Evolutionary conservation across 2,329 filamentous ascomycete species (phyloP), one percentile per base, ranked within the genome.

Genomic region (Celoporthe dispersa): DNA sequence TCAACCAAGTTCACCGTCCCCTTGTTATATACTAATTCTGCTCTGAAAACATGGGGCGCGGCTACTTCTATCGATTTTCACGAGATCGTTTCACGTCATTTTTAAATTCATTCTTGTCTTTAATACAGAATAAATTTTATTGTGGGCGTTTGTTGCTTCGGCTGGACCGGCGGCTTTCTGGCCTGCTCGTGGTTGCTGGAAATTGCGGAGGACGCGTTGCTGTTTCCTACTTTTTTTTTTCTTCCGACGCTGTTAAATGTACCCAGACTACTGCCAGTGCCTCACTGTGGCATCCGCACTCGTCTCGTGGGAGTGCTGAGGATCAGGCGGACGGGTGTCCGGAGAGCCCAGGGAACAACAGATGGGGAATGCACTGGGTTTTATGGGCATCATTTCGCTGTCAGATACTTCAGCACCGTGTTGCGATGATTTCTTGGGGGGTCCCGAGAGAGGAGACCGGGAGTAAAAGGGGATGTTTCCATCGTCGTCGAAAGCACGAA

Each of bases 101-200:
- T 55, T 70, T 70, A 48, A 60, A 62, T 72, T 72, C 68, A 57
- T 61, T 31, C 59, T 41, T 72, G 68, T 70, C 59, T 12, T 67
- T 70, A 11, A 63, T 41, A 66, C 59, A 55, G 63, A 60, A 51
- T 53, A 37, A 70, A 28, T 53, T 68, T 69, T 67, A 64, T 70
- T 68, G 64, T 64, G 62, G 68, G 65, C 64, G 33, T 69, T 41
- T 62, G 68, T 61, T 68, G 68, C 68, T 72, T 68, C 70, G 70
- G 70, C 70, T 70, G 70, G 70, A 72, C 70, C 70, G 70, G 70
- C 68, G 68, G 68, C 69, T 68, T 14, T 68, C 60, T 70, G 60
- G 64, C 68, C 67, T 68, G 57, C n/a, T 68, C 35, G 37, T 59
- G 65, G 53, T 59, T 61, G 35, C 51, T 48, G 16, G 35, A 41